Conservation (phyloP, 441 rosid species). For the Heliophila coronopifolia region DNA sequence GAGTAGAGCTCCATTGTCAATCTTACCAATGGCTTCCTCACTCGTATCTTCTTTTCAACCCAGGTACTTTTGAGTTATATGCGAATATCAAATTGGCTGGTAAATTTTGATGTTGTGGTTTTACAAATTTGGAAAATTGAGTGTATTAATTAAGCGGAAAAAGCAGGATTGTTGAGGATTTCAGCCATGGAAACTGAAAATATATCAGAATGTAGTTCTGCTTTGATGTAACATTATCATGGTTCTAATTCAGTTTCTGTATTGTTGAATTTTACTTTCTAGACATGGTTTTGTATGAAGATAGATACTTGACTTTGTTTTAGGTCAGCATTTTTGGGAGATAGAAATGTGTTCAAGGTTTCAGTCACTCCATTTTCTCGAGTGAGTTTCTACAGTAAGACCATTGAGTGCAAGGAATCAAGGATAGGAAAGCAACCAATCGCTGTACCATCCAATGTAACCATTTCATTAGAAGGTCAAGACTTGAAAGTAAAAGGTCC, state of each 20-base stretch:
- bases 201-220: neutral
- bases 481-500: slow-evolving; percentile 80
- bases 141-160: neutral
- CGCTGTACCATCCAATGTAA: slow-evolving; percentile 66
- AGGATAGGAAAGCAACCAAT: slow-evolving; percentile 86
- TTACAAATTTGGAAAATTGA: neutral
- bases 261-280: neutral
- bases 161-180: neutral
- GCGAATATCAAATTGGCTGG: neutral
- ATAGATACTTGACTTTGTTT: slow-evolving; percentile 7
- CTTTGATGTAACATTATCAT: neutral
- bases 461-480: slow-evolving; percentile 61
- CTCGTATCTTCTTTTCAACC: slow-evolving; percentile 49
- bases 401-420: slow-evolving; percentile 77
- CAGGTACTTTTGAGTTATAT: slow-evolving; percentile 32
- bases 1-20: slow-evolving; percentile 33
- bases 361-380: slow-evolving; percentile 33
- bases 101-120: neutral
- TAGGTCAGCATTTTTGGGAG: slow-evolving; percentile 62
- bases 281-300: neutral
- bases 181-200: neutral
- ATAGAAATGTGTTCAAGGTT: slow-evolving; percentile 39
- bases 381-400: slow-evolving; percentile 38
- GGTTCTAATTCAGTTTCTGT: neutral
- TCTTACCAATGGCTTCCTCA: slow-evolving; percentile 54